Conservation (phyloP, 106 monocot species). For the Platanthera guangdongensis region DNA sequence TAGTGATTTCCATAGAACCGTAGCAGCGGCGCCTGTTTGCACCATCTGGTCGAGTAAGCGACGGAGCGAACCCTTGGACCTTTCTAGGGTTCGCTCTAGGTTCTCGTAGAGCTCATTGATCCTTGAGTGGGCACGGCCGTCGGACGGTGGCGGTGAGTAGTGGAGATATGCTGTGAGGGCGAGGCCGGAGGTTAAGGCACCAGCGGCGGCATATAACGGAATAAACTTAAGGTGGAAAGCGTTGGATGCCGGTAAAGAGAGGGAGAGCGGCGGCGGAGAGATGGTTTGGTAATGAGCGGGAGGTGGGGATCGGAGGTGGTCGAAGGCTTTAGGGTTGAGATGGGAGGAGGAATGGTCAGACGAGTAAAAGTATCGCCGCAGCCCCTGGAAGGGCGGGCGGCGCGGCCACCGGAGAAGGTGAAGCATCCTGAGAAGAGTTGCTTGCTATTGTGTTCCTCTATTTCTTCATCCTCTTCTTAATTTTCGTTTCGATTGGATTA, state of each 20-base stretch:
- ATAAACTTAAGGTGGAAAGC: conserved; percentile 12
- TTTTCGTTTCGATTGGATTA: not conserved
- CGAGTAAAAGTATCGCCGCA: conserved; percentile 1
- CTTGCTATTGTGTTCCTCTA: not conserved
- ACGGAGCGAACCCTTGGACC: conserved; percentile 28
- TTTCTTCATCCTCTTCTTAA: not conserved
- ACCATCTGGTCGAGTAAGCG: conserved; percentile 48
- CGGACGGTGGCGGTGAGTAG: conserved; percentile 13
- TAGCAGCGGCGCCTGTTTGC: conserved; percentile 61
- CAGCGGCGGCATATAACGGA: conserved; percentile 24
- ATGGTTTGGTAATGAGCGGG: not conserved
- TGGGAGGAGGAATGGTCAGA: not conserved
- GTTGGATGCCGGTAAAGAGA: conserved; percentile 1
- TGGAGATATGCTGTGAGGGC: conserved; percentile 21
- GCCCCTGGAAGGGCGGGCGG: not conserved
- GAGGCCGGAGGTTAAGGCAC: conserved; percentile 40
- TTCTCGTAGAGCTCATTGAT: conserved; percentile 24
- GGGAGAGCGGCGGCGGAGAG: not conserved
- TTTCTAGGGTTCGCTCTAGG: conserved; percentile 45
- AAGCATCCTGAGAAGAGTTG: conserved; percentile 1
- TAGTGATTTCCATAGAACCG: conserved; percentile 72
- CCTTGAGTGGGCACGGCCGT: conserved; percentile 1
- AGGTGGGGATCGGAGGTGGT: not conserved
- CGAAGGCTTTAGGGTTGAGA: not conserved
- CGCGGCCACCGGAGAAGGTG: conserved; percentile 18